phyloP scores from a whole-genome alignment of 1,139 yeast genomes.

The Suhomyces yuchorum region DNA sequence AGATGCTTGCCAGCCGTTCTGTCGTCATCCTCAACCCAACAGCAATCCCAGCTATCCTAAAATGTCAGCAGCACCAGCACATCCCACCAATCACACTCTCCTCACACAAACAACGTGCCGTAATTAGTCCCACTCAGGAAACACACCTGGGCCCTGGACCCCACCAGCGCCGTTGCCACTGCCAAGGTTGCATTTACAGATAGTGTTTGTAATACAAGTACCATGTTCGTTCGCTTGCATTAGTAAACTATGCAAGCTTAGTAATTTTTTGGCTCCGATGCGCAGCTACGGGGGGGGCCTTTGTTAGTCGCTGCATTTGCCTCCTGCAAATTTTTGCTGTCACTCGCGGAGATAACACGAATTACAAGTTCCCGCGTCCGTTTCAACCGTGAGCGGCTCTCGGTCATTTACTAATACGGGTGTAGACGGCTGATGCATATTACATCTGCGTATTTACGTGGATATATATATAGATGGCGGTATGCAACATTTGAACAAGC shows the following conservation, averaged over 20 bases:
- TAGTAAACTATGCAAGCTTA: constrained; percentile 1
- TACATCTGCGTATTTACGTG: background rate
- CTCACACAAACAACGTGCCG: background rate
- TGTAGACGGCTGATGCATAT: background rate
- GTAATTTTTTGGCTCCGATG: constrained; percentile 1
- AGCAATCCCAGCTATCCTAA: background rate
- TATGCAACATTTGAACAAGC: background rate
- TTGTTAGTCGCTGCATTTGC: background rate
- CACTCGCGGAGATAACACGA: constrained; percentile 6
- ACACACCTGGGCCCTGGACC: background rate
- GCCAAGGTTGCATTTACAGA: background rate
- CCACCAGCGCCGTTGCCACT: background rate
- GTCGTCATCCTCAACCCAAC: background rate
- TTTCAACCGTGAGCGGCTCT: background rate
- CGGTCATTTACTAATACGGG: background rate
- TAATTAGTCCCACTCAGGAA: background rate
- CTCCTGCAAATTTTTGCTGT: constrained; percentile 3
- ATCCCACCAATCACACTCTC: background rate
- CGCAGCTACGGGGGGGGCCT: background rate
- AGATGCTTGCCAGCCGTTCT: background rate
- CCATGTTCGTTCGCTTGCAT: background rate
- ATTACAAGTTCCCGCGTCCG: constrained; percentile 4
- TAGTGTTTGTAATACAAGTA: background rate
- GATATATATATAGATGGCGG: background rate
- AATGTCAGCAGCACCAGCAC: background rate